Percentiles rank a stretch among this genome's conserved stretches.
These are phyloP conservation scores for Hypsizygus ulmarius DNA, from an alignment of 1,284 basidiomycete species.

Conservation along the genomic window DNA sequence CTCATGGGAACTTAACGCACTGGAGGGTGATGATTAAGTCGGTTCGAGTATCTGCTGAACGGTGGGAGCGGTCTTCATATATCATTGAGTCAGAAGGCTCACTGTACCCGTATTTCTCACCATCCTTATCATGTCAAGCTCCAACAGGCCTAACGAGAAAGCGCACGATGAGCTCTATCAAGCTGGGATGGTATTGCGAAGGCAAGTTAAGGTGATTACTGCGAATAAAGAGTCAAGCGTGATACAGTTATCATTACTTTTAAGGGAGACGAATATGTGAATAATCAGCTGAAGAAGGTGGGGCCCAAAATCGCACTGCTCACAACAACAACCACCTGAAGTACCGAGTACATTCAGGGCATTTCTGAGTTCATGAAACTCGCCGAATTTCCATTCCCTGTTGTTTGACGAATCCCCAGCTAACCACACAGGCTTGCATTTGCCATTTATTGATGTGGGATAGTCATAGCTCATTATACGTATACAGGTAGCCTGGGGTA, in stretches of 20 bases:
- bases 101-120: not conserved
- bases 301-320: not conserved
- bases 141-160: slow-evolving; percentile 25
- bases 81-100: not conserved
- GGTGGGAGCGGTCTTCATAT: not conserved
- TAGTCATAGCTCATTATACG: not conserved
- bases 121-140: slow-evolving; percentile 20
- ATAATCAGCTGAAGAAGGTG: slow-evolving; percentile 36
- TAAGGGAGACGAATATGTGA: slow-evolving; percentile 41
- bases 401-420: slow-evolving; percentile 16
- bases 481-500: slow-evolving; percentile 39
- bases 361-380: slow-evolving; percentile 43
- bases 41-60: not conserved
- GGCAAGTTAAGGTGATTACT: slow-evolving; percentile 36
- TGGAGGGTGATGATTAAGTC: too few species aligned
- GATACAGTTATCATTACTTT: not conserved
- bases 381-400: too few species aligned
- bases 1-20: too few species aligned
- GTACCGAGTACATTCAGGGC: slow-evolving; percentile 24
- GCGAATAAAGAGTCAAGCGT: not conserved
- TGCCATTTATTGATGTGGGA: not conserved
- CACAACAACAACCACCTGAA: not conserved
- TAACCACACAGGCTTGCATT: slow-evolving; percentile 35
- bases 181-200: slow-evolving; percentile 35
- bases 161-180: slow-evolving; percentile 40